Conservation (phyloP, 768 basidiomycete species). For the Clathrus columnatus region DNA sequence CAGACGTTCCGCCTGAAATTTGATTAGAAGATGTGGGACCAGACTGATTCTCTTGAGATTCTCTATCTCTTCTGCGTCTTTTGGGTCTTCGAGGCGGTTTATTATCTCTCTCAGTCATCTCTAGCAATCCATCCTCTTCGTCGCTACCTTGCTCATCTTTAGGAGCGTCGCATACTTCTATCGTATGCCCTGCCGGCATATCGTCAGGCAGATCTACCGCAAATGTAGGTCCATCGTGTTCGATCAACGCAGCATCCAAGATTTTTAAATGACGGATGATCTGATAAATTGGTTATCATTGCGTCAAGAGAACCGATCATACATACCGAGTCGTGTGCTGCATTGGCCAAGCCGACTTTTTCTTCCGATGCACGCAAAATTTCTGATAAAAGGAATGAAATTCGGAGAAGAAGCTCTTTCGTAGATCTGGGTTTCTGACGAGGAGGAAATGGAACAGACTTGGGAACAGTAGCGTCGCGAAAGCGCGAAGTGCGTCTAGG, state of each 20-base stretch:
- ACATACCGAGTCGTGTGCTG: constrained; percentile 61
- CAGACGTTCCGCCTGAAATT: constrained; percentile 30
- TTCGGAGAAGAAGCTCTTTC: constrained; percentile 43
- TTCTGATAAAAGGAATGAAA: constrained; percentile 54
- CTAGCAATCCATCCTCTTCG: constrained; percentile 19
- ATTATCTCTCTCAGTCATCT: constrained; percentile 11
- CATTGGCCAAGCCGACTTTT: constrained; percentile 66
- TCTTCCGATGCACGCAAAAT: constrained; percentile 60
- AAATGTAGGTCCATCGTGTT: constrained; percentile 36
- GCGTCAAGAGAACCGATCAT: too few relatives aligned
- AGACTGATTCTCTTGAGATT: background rate
- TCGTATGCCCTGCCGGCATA: constrained; percentile 16
- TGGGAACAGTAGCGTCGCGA: constrained; percentile 9
- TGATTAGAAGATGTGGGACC: constrained; percentile 17
- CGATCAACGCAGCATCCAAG: constrained; percentile 64
- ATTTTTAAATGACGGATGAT: constrained; percentile 73
- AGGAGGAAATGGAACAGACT: constrained; percentile 11
- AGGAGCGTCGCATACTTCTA: constrained; percentile 14
- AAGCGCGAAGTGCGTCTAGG: background rate
- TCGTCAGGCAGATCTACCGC: constrained; percentile 47
- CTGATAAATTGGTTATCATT: constrained; percentile 28
- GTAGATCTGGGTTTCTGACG: constrained; percentile 26
- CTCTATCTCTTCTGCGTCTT: constrained; percentile 1
- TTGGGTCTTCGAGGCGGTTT: background rate
- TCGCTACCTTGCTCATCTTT: constrained; percentile 20